A percentile compares a stretch with the other conserved stretches of the same genome.
Conservation (phyloP, 129 eudicot species). For the Saussurea involucrata region DNA sequence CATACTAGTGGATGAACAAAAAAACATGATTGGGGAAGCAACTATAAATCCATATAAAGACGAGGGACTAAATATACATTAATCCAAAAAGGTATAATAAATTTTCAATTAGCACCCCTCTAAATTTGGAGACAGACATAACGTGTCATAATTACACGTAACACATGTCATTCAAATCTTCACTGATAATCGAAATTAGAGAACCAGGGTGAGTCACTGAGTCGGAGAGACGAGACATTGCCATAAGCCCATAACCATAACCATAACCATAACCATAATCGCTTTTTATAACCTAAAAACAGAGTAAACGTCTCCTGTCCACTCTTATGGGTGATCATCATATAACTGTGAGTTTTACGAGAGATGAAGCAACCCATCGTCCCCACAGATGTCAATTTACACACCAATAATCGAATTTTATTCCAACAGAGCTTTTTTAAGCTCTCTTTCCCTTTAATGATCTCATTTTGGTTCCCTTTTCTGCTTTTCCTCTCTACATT, state of each 20-base stretch:
- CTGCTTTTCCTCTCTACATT: slow-evolving; percentile 57
- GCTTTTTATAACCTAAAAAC: slow-evolving; percentile 5
- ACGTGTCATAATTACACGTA: slow-evolving; percentile 18
- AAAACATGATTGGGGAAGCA: background rate
- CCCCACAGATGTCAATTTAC: slow-evolving; percentile 19
- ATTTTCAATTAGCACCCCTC: slow-evolving; percentile 2
- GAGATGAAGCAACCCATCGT: slow-evolving; percentile 43
- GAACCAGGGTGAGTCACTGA: slow-evolving; percentile 4
- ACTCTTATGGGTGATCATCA: slow-evolving; percentile 14
- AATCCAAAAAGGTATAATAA: background rate
- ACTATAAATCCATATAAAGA: background rate
- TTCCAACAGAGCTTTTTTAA: slow-evolving; percentile 30
- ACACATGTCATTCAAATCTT: slow-evolving; percentile 2
- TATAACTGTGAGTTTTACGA: slow-evolving; percentile 13
- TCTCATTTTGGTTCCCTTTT: slow-evolving; percentile 60
- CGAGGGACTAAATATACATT: background rate
- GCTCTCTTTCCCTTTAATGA: slow-evolving; percentile 51
- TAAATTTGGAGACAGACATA: slow-evolving; percentile 6
- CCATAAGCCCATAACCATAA: background rate
- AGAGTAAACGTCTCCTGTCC: slow-evolving; percentile 14
- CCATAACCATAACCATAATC: background rate
- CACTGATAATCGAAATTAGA: background rate
- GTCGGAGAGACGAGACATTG: background rate
- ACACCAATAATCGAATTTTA: slow-evolving; percentile 9
- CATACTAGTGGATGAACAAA: no score